Percentiles rank a stretch among this genome's conserved stretches.
Conservation (phyloP, 2,329 filamentous ascomycete genomes). For the Calonectria ilicicola region DNA sequence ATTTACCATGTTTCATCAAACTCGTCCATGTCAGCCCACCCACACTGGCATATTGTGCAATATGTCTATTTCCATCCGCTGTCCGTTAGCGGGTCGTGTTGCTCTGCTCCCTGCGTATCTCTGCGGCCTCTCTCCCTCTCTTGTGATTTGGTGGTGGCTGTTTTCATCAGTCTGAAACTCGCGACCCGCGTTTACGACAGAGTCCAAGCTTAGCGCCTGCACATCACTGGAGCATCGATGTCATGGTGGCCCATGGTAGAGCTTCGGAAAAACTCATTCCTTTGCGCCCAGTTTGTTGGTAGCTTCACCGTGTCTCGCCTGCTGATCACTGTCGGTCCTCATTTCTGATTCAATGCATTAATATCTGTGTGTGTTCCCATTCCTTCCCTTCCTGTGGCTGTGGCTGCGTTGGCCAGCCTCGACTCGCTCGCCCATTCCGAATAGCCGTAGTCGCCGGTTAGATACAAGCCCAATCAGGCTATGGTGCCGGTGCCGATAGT, state of each 20-base stretch:
- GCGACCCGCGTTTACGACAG: not conserved
- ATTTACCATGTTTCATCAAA: not conserved
- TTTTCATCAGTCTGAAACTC: not conserved
- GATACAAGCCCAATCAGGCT: not conserved
- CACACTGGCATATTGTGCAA: not conserved
- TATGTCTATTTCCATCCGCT: not conserved
- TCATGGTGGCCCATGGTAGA: constrained; percentile 12
- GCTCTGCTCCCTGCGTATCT: not conserved
- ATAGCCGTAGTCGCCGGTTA: constrained; percentile 1
- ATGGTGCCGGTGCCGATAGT: constrained; percentile 2
- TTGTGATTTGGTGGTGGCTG: not conserved
- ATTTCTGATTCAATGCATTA: constrained; percentile 1
- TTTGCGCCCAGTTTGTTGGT: not conserved
- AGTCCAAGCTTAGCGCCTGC: not conserved
- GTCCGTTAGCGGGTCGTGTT: not conserved
- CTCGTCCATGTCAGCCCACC: not conserved
- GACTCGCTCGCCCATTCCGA: constrained; percentile 2
- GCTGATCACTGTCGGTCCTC: constrained; percentile 9
- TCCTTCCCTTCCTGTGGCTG: not conserved
- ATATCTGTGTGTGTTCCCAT: not conserved
- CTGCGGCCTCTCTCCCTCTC: not conserved
- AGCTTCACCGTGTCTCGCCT: not conserved
- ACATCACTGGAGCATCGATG: constrained; percentile 16
- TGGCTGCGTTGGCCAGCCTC: not conserved
- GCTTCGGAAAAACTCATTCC: not conserved